Evolutionary conservation across 2,329 filamentous ascomycete genomes (phyloP), one percentile per base, ranked within the genome.

Genomic region (Pseudogymnoascus verrucosus): DNA sequence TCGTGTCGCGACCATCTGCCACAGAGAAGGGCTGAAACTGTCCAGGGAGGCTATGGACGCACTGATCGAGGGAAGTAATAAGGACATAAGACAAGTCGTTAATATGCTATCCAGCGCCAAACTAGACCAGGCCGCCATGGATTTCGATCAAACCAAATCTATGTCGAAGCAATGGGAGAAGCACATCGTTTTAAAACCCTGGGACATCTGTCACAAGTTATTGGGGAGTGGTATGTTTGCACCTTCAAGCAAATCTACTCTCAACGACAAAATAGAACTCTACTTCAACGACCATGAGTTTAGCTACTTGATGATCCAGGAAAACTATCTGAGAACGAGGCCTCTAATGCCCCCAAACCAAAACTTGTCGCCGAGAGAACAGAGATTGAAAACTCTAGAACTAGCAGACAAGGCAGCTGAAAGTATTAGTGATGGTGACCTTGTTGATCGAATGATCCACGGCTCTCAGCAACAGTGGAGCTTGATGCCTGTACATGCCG

Each of bases 221-320:
- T 84, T 99, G 5, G 91, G 85, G 26, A 88, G 91, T 3, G 91
- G 91, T 39, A 85, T 97, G 76, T 99, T 98, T 76, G 83, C 90
- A 23, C 83, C 87, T 4, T 86, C 87, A 60, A 96, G 91, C 76
- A 96, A 91, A 68, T 81, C 90, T 2, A 96, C 91, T 0, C 79
- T 99, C 37, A 98, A 98, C 73, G 93, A 99, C 75, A 99, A 99
- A 80, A 95, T 96, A 67, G 93, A 99, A 76, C 85, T 99, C 1
- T 99, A 99, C 76, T 99, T 99, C 81, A 98, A 99, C 75, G 95
- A 99, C 71, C 95, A 99, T 72, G 95, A 99, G 71, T 96, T 98
- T 77, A 97, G 92, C 71, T 95, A 88, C 72, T 80, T 99, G 62
- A 98, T 99, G 95, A 87, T 99, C 57, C 95, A 99, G 74, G 96